These are phyloP conservation scores for Candida koratica DNA, from an alignment of 805 yeast species.

Conservation along the genomic window DNA sequence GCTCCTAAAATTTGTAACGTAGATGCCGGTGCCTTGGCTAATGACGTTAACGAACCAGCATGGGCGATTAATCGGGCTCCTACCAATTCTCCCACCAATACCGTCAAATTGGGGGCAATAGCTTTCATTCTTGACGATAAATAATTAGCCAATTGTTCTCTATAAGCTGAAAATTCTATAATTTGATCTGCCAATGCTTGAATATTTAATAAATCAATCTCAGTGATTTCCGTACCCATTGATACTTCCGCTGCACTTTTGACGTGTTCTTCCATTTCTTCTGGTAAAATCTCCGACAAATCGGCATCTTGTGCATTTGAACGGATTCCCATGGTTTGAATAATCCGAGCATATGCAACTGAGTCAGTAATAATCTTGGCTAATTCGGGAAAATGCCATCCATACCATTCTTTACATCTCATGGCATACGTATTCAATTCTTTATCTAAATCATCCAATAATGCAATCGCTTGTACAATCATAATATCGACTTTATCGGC, in stretches of 20 bases:
- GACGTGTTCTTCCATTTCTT: slow-evolving; percentile 52
- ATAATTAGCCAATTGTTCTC: slow-evolving; percentile 93
- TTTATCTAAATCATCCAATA: slow-evolving; percentile 94
- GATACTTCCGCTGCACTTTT: slow-evolving; percentile 97
- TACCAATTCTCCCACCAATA: slow-evolving; percentile 93
- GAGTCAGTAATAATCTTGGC: slow-evolving; percentile 96
- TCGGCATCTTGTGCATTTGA: slow-evolving; percentile 88
- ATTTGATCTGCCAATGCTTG: slow-evolving; percentile 91
- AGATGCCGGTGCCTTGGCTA: slow-evolving; percentile 98
- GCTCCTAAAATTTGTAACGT: slow-evolving; percentile 98
- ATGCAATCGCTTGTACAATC: slow-evolving; percentile 98
- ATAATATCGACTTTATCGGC: slow-evolving; percentile 98
- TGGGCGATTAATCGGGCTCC: slow-evolving; percentile 98
- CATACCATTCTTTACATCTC: slow-evolving; percentile 99
- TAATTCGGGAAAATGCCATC: slow-evolving; percentile 99
- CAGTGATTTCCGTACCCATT: slow-evolving; percentile 99
- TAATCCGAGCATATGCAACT: slow-evolving; percentile 92
- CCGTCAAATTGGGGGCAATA: slow-evolving; percentile 95
- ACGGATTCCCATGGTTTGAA: slow-evolving; percentile 90
- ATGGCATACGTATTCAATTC: slow-evolving; percentile 97
- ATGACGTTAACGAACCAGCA: slow-evolving; percentile 88
- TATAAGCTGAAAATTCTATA: slow-evolving; percentile 91
- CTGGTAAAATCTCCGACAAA: slow-evolving; percentile 50
- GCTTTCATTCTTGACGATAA: slow-evolving; percentile 95
- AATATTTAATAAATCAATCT: slow-evolving; percentile 82